Percentiles rank a stretch among this genome's conserved stretches.
Evolutionary conservation across 2,329 filamentous ascomycete genomes (phyloP).

Genomic region (Phoma sp.): DNA sequence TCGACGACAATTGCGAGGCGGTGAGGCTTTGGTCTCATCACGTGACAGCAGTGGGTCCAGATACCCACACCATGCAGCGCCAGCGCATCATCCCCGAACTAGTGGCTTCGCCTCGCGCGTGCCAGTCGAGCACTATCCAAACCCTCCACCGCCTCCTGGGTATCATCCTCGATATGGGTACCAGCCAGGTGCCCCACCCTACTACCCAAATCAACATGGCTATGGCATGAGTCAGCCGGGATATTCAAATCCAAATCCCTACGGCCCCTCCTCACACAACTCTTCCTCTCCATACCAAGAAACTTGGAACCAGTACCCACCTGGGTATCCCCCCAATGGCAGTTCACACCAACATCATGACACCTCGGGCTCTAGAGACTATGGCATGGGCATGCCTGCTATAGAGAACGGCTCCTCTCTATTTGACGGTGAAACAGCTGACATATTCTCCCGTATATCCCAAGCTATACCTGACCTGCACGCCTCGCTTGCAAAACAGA

Average conservation of each 20-base stretch:
- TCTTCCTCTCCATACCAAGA: constrained; percentile 47
- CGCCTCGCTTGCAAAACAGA: constrained; percentile 53
- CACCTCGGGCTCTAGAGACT: constrained; percentile 46
- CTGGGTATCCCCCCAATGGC: constrained; percentile 44
- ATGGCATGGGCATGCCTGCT: constrained; percentile 33
- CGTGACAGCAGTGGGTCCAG: constrained; percentile 20
- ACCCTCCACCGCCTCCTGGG: constrained; percentile 72
- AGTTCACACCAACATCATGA: constrained; percentile 46
- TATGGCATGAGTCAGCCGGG: constrained; percentile 44
- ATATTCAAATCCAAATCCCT: constrained; percentile 40
- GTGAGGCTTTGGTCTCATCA: constrained; percentile 29
- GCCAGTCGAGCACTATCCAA: constrained; percentile 48
- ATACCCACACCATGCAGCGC: constrained; percentile 34
- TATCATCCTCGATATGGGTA: constrained; percentile 47
- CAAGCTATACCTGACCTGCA: constrained; percentile 49
- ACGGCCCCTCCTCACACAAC: constrained; percentile 44
- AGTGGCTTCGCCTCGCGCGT: constrained; percentile 44
- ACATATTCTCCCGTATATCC: constrained; percentile 48
- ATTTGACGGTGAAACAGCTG: constrained; percentile 45
- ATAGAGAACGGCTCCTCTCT: constrained; percentile 40
- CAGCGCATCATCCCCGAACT: constrained; percentile 36
- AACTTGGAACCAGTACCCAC: constrained; percentile 43
- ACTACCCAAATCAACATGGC: constrained; percentile 42
- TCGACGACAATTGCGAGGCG: constrained; percentile 35
- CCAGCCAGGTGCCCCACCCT: constrained; percentile 42